Base-by-base conservation (phyloP, 1,284 basidiomycete genomes). In the Trametes versicolor region DNA sequence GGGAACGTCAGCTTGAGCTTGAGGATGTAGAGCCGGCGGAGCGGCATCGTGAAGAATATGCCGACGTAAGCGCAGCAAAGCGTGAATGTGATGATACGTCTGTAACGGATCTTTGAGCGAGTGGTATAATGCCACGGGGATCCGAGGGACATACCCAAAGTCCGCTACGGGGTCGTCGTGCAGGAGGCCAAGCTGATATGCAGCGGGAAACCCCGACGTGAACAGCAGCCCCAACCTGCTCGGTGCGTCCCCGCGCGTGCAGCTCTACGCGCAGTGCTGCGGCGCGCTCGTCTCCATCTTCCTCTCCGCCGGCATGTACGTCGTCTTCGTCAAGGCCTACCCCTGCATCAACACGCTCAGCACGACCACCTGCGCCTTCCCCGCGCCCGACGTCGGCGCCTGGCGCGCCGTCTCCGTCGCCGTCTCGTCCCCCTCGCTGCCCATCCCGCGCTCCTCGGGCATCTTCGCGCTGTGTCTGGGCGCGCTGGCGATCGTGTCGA, bases 1-100 rank as follows among this genome's bases (percentile, higher is more conserved):
- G 88, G 90, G 81, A 92, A 92, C 32, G 87, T 85, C 25, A 90
- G 77, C 73, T 89, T 89, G 72, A 88, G 86, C 73, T 87, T 83
- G 58, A 91, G 79, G 69, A 91, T 89, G 75, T 87, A 91, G 74
- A 87, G 89, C 66, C 85, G 85, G 61, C 87, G 82, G 21, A 89
- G 77, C 0, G 88, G 87, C 64, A 89, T 86, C 63, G 87, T 87
- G 75, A 91, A 90, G 77, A 89, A 87, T 19, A 88, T 82, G 39
- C 88, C 88, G 70, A 89, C 89, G 78, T 87, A 91, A 21, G 85
- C 87, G 59, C 85, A 82, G 67, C 82, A 83, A 27, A 83, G 75
- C 6, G 85, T 86, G 63, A 90, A 81, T 6, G 85, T 85, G 68
- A 91, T 83, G n/a, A 89, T 77, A 25, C 47, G 68, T 36, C 63